A percentile compares a stretch with the other conserved stretches of the same genome.
phyloP scores from a whole-genome alignment of 2,329 filamentous ascomycete species.

The Phyllosticta citriasiana region DNA sequence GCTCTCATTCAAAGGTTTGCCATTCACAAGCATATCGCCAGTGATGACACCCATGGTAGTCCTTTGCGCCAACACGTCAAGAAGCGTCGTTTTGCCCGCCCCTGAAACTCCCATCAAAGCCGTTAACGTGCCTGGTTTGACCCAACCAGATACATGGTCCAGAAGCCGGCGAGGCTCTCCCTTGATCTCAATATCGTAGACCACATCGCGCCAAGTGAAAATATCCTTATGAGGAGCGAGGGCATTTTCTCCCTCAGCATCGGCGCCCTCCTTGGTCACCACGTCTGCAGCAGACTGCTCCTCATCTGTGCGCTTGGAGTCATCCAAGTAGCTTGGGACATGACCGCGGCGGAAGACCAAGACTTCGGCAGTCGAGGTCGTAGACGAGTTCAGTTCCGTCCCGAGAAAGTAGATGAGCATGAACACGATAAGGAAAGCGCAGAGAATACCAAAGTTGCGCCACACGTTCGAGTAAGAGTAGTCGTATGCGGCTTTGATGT shows the following conservation, averaged over 20 bases:
- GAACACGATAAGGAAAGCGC: conserved; percentile 56
- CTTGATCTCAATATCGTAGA: conserved; percentile 43
- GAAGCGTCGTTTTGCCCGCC: conserved; percentile 29
- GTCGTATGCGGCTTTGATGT: conserved; percentile 19
- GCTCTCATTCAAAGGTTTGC: conserved; percentile 23
- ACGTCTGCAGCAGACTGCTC: conserved; percentile 21
- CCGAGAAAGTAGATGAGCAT: conserved; percentile 53
- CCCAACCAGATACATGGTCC: conserved; percentile 45
- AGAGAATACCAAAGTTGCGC: conserved; percentile 55
- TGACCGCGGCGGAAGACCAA: conserved; percentile 51
- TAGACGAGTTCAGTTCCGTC: conserved; percentile 40
- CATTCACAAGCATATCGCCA: conserved; percentile 30
- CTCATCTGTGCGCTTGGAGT: conserved; percentile 24
- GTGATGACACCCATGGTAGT: conserved; percentile 29
- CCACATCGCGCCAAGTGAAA: conserved; percentile 55
- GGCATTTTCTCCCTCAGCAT: conserved; percentile 17
- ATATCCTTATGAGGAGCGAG: conserved; percentile 40
- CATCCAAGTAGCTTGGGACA: conserved; percentile 31
- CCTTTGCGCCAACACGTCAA: conserved; percentile 27
- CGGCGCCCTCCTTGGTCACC: conserved; percentile 18
- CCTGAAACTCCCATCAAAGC: conserved; percentile 32
- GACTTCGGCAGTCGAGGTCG: conserved; percentile 52
- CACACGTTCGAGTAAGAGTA: conserved; percentile 34
- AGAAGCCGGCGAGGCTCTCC: conserved; percentile 42
- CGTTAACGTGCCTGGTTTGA: conserved; percentile 46